A percentile compares a stretch with the other conserved stretches of the same genome.
Conservation (phyloP, 2,329 filamentous ascomycete species). For the Onygenales sp. region DNA sequence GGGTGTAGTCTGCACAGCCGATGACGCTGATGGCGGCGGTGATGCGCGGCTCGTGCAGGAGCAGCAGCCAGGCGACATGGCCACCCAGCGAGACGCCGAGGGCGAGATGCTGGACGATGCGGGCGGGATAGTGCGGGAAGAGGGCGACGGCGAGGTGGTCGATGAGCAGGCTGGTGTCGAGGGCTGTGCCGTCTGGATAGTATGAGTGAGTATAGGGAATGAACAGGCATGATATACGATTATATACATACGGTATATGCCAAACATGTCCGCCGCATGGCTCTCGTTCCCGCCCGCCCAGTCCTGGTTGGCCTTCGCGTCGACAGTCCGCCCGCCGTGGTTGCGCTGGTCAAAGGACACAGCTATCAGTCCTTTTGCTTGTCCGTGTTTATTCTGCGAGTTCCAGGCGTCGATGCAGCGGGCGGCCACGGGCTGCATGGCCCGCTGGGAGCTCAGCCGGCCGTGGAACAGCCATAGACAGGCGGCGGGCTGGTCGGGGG, state of each 20-base stretch:
- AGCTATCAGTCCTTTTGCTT: constrained; percentile 56
- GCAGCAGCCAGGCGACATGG: constrained; percentile 73
- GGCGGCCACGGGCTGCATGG: constrained; percentile 66
- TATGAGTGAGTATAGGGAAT: neutral
- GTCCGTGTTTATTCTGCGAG: constrained; percentile 20
- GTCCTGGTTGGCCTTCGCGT: constrained; percentile 58
- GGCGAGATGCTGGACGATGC: constrained; percentile 56
- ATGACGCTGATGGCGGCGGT: constrained; percentile 71
- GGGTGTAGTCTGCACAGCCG: constrained; percentile 77
- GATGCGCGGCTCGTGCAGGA: constrained; percentile 69
- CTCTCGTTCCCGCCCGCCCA: constrained; percentile 69
- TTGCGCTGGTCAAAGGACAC: constrained; percentile 87
- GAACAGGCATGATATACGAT: too few species aligned
- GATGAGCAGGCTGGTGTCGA: constrained; percentile 66
- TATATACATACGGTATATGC: constrained; percentile 49
- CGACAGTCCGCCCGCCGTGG: constrained; percentile 65
- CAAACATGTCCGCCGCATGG: constrained; percentile 89
- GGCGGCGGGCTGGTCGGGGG: constrained; percentile 49
- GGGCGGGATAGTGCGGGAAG: constrained; percentile 41
- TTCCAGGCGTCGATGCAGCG: constrained; percentile 60
- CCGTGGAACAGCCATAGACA: constrained; percentile 90
- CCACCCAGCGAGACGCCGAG: constrained; percentile 79
- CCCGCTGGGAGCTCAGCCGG: constrained; percentile 57
- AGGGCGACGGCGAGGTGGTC: constrained; percentile 69
- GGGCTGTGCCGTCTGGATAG: constrained; percentile 51